A percentile compares a stretch with the other conserved stretches of the same genome.
Evolutionary conservation across 768 basidiomycete genomes (phyloP).

Genomic region (Leccinellum rugosiceps): DNA sequence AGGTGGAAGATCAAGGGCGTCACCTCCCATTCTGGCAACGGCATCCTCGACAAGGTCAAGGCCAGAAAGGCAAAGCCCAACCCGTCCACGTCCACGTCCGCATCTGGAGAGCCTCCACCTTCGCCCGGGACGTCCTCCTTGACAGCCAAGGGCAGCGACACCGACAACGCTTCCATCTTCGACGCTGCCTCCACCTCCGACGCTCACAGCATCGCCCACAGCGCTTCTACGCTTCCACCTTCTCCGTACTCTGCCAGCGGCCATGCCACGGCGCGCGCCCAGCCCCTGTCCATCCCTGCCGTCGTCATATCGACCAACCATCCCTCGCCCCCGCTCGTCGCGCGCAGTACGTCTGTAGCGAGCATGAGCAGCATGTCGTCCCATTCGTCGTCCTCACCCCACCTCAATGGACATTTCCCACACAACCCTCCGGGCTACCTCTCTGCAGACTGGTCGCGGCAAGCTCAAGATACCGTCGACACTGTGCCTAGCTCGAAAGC

Average conservation of each 20-base stretch:
- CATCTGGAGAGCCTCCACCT: not conserved
- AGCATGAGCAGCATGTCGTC: constrained; percentile 23
- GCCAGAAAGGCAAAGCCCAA: constrained; percentile 19
- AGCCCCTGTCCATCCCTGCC: constrained; percentile 19
- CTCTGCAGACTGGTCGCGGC: constrained; percentile 27
- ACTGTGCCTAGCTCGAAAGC: not conserved
- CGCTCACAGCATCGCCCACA: constrained; percentile 27
- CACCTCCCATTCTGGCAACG: constrained; percentile 37
- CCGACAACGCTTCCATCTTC: constrained; percentile 22
- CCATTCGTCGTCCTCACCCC: constrained; percentile 10
- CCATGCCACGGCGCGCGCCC: constrained; percentile 4
- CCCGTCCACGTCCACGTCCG: not conserved
- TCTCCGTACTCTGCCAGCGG: constrained; percentile 12
- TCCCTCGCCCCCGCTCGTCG: constrained; percentile 1
- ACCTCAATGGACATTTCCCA: not conserved
- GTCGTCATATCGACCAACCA: constrained; percentile 28
- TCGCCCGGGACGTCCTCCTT: not conserved
- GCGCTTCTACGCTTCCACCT: constrained; percentile 21
- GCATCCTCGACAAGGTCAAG: constrained; percentile 42
- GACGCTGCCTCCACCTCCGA: constrained; percentile 27
- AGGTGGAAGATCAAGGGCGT: constrained; percentile 30
- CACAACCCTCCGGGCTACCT: constrained; percentile 19
- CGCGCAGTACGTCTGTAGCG: constrained; percentile 21
- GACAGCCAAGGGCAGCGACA: constrained; percentile 20
- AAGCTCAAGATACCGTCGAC: not conserved